These are phyloP conservation scores for Lasiodiplodia theobromae DNA, from an alignment of 2,329 filamentous ascomycete genomes.

Conservation along the genomic window DNA sequence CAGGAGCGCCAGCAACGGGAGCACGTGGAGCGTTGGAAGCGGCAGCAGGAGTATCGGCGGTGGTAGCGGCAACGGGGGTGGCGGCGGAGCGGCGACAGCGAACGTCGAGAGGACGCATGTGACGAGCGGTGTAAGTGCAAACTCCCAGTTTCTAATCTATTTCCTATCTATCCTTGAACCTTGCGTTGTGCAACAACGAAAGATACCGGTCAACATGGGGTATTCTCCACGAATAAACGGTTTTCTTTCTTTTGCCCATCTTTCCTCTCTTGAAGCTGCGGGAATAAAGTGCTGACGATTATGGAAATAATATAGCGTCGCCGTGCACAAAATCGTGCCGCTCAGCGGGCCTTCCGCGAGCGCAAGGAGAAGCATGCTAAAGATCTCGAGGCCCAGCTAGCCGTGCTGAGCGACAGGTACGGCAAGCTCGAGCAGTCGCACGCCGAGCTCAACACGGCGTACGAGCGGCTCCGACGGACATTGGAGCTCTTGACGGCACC, in stretches of 20 bases:
- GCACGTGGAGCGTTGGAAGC: conserved; percentile 15
- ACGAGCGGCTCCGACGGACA: conserved; percentile 46
- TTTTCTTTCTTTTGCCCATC: neutral
- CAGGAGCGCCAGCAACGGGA: conserved; percentile 30
- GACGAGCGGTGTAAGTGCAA: conserved; percentile 46
- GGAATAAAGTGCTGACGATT: neutral
- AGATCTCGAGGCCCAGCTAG: conserved; percentile 66
- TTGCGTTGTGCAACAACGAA: neutral
- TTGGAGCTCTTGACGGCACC: conserved; percentile 21
- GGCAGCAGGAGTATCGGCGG: neutral
- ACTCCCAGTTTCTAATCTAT: neutral
- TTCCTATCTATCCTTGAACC: neutral
- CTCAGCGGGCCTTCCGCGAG: conserved; percentile 67
- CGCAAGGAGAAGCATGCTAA: conserved; percentile 71
- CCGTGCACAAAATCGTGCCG: conserved; percentile 67
- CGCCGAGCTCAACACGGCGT: conserved; percentile 47
- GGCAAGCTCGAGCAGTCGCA: conserved; percentile 64
- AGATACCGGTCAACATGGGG: neutral
- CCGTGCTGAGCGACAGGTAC: conserved; percentile 62
- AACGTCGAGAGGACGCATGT: conserved; percentile 44
- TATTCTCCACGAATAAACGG: neutral
- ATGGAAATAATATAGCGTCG: conserved; percentile 53
- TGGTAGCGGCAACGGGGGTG: neutral
- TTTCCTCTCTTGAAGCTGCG: neutral
- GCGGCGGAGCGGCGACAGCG: neutral